Base-by-base conservation (phyloP, 2,329 filamentous ascomycete species). In the Colletotrichum higginsianum region DNA sequence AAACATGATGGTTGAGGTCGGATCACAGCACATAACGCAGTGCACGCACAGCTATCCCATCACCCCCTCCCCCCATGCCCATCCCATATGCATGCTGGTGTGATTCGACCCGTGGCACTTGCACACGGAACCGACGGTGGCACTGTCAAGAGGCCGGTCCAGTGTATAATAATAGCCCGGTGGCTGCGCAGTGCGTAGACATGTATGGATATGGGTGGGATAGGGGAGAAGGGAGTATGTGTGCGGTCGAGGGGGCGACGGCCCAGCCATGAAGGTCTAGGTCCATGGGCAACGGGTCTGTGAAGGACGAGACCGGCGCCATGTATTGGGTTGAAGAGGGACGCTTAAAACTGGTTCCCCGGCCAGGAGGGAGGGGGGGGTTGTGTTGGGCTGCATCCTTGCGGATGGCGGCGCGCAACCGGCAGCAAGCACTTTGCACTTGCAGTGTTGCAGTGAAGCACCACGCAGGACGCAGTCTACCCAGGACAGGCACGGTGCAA, bases 11-110 rank as follows among this genome's bases (percentile, higher is more conserved):
- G 71, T 73, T 40, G 57, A 67, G 67, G 61, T 72, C 58, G 62
- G 67, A 67, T 73, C 71, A 73, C 71, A 73, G 63, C 44, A 67
- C 44, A 61, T 57, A 68, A 57, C 67, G 67, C 67, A 71, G 46
- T 44, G 65, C 66, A 68, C 58, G 53, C 63, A 46, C 57, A 66
- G 61, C 46, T 55, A 50, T 67, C 64, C 64, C 50, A 44, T 67
- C 38, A 23, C 55, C 53, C 30, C 30, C 8, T 35, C 30, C 30
- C 35, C 64, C 69, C 67, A 70, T 70, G 61, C 64, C 50, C 30
- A 46, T 56, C 38, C 46, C 58, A 71, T 71, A 68, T 71, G 69
- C 69, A 68, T 58, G 69, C 21, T 66, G 70, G 67, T 72, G 66
- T 72, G 70, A 72, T 72, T 71, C 61, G 70, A 71, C 42, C 30